Percentiles rank a stretch among this genome's conserved stretches.
Evolutionary conservation across 139 green algal species (phyloP).

Genomic region (Coelastrella sp.): DNA sequence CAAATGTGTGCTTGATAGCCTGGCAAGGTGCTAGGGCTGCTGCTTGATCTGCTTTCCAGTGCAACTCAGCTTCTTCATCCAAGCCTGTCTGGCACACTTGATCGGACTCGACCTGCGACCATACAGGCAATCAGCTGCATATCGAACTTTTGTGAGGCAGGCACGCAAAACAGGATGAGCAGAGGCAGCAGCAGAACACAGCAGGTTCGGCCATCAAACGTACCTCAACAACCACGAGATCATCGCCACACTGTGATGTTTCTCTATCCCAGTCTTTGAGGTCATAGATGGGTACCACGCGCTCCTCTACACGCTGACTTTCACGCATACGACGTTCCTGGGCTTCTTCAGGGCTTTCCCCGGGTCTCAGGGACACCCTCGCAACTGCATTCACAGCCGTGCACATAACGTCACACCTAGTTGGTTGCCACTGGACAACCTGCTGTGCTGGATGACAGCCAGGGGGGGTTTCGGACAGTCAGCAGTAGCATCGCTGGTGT

Average conservation of each 20-base stretch:
- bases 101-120: conserved; percentile 61
- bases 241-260: conserved; percentile 66
- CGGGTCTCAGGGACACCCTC: conserved; percentile 38
- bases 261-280: conserved; percentile 59
- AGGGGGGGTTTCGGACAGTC: no score
- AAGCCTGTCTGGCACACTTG: conserved; percentile 80
- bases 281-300: conserved; percentile 65
- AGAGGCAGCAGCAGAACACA: neutral
- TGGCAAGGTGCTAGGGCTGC: conserved; percentile 67
- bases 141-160: neutral
- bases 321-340: conserved; percentile 74
- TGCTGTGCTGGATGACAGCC: no score
- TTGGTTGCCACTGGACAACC: no score
- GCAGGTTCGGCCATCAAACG: neutral
- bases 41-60: conserved; percentile 83
- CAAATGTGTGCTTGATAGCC: conserved; percentile 82
- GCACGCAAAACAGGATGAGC: no score
- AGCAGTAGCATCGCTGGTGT: neutral
- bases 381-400: neutral
- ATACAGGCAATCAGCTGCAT: neutral
- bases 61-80: conserved; percentile 84
- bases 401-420: neutral
- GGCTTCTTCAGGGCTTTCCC: conserved; percentile 73
- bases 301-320: conserved; percentile 75
- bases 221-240: conserved; percentile 87